Base-by-base conservation (phyloP, 495 filamentous ascomycete genomes). In the Hypoxylon intermedium region DNA sequence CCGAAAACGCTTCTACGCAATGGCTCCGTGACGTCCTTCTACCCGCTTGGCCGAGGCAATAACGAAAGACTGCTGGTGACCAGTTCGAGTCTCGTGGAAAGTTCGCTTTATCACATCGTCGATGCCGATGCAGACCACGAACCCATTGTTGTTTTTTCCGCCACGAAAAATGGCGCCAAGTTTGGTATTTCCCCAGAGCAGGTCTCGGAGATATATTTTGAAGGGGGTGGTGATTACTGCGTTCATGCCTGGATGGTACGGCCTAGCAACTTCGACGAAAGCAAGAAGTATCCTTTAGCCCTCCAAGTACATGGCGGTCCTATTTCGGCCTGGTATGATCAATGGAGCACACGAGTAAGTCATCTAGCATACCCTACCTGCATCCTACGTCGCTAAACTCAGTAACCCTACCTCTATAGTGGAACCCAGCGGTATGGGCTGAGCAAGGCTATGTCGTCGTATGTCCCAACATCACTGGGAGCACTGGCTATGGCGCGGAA, bases 401-500 rank as follows among this genome's bases (percentile, higher is more conserved):
- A 60, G n/a, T n/a, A n/a, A n/a, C n/a, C n/a, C 37, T 11, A 33
- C 20, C 11, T 26, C 42, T 23, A 5, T 7, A 67, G 64, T 58
- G 31, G 50, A 71, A 71, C 34, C 20, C 44, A 1, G 50, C 43
- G 0, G 23, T 63, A 1, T 71, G 56, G 53, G 72, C 72, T 11
- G 63, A 70, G 23, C 65, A 72, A 45, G 72, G 72, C n/a, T 72
- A 72, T 19, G 46, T 74, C 23, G 61, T 74, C 5, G 58, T 74
- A 7, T 28, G 44, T 23, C 72, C 72, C 2, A 72, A 72, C 33
- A 67, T 71, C 23, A 66, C 68, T 0, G 72, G 69, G 0, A 69
- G 63, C 26, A 52, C 43, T 0, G 71, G 68, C 30, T 73, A 63
- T 20, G 71, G 71, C 1, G 7, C 33, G 6, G 60, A 66, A 6